Conservation (phyloP, 345 rosid species). For the Eucalyptus camaldulensis region DNA sequence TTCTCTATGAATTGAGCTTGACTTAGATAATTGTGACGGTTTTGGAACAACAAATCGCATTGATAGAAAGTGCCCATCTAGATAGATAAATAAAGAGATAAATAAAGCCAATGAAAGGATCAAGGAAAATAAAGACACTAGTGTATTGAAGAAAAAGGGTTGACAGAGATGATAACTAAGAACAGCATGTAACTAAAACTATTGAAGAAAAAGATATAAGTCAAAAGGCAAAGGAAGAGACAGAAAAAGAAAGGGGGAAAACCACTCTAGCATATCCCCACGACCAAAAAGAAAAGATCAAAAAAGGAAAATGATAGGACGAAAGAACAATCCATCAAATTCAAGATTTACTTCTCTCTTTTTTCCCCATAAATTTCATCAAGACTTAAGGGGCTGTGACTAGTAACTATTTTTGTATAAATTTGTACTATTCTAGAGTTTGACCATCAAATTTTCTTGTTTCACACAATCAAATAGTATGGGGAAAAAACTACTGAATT, state of each 20-base stretch:
- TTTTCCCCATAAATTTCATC: background rate
- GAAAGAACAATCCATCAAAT: too few species aligned
- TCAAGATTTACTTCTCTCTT: background rate
- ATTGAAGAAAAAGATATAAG: background rate
- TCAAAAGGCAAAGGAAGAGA: background rate
- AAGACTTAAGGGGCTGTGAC: background rate
- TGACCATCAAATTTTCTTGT: background rate
- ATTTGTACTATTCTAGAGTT: background rate
- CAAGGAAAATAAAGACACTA: background rate
- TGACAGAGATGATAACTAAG: background rate
- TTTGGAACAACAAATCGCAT: background rate
- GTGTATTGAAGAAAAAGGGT: background rate
- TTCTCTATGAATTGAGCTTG: background rate
- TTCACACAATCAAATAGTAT: background rate
- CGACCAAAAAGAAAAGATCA: background rate
- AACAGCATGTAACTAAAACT: background rate
- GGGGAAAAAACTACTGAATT: background rate
- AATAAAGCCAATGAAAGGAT: background rate
- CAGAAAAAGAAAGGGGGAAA: background rate
- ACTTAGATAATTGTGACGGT: background rate
- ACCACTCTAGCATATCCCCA: background rate
- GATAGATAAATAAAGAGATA: background rate
- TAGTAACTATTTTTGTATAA: background rate
- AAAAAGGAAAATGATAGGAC: too few species aligned
- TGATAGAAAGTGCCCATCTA: background rate